Base-by-base conservation (phyloP, 2,329 filamentous ascomycete genomes). In the Chaetomium globosum region DNA sequence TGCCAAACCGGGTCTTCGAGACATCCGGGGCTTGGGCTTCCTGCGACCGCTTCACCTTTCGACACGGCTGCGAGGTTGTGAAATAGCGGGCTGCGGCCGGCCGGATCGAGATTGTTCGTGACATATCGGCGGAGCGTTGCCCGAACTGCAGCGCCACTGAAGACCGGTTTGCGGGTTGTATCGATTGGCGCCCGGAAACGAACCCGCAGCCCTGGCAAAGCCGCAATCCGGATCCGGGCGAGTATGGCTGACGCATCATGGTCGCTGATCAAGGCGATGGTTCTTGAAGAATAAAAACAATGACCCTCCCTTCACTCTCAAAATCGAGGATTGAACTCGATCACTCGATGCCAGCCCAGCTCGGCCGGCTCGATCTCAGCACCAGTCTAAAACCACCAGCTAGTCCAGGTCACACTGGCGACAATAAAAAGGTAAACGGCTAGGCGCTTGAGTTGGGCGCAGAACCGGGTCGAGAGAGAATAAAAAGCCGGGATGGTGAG, bases 141-240 rank as follows among this genome's bases (percentile, higher is more conserved):
- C 16, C 57, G 61, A 65, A 51, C 56, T 63, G 63, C 64, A 70
- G 68, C 67, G 69, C 70, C 30, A 68, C 65, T 60, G 70, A 68
- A 59, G 66, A 54, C 28, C 66, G 63, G 67, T 71, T 73, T 68
- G 72, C 69, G 28, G 67, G 61, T n/a, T 53, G 68, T 19, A 68
- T 63, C 62, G 68, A 57, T 60, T 70, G 68, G 36, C 65, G 69
- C 48, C 70, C 71, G 30, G 69, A 68, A 54, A 74, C 70, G 48
- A 74, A 71, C 60, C 75, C 73, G 70, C 77, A 77, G 26, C 65
- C 57, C 57, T 65, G 70, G 60, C 67, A 69, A 57, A 70, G 60
- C 53, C 55, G 68, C 31, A 61, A 60, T 26, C 64, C 65, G 30
- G 70, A 57, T 52, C 36, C 39, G 48, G 63, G 46, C 39, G 55